Evolutionary conservation across 805 yeast genomes (phyloP).

Genomic region (Barnettozyma pratensis): DNA sequence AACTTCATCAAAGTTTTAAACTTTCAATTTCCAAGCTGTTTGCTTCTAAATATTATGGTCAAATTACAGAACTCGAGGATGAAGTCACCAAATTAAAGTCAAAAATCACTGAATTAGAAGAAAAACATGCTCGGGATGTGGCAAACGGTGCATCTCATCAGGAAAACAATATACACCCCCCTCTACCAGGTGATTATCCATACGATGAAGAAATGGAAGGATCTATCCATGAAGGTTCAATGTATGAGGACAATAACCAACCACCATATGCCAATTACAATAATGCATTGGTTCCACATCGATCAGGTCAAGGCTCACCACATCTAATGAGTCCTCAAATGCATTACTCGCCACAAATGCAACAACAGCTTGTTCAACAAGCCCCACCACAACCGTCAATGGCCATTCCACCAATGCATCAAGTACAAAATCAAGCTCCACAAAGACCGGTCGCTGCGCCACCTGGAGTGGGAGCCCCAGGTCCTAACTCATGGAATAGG

Average conservation of each 20-base stretch:
- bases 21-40: constrained; percentile 6
- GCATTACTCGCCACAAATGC: background rate
- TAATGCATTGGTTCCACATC: background rate
- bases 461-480: background rate
- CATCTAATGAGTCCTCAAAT: background rate
- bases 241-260: background rate
- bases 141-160: background rate
- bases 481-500: background rate
- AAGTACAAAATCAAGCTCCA: background rate
- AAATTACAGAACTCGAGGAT: constrained; percentile 5
- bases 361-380: background rate
- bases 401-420: background rate
- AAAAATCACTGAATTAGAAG: background rate
- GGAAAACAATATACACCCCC: background rate
- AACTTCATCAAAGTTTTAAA: constrained; percentile 5
- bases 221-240: background rate
- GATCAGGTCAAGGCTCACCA: background rate
- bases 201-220: background rate
- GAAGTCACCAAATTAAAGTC: constrained; percentile 1
- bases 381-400: background rate
- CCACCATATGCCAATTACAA: background rate
- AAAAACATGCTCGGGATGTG: background rate
- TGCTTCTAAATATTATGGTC: constrained; percentile 1
- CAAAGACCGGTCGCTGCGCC: background rate
- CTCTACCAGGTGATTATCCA: background rate